Percentiles rank a stretch among this genome's conserved stretches.
phyloP scores from a whole-genome alignment of 2,329 filamentous ascomycete species.

The Alternaria viburni region DNA sequence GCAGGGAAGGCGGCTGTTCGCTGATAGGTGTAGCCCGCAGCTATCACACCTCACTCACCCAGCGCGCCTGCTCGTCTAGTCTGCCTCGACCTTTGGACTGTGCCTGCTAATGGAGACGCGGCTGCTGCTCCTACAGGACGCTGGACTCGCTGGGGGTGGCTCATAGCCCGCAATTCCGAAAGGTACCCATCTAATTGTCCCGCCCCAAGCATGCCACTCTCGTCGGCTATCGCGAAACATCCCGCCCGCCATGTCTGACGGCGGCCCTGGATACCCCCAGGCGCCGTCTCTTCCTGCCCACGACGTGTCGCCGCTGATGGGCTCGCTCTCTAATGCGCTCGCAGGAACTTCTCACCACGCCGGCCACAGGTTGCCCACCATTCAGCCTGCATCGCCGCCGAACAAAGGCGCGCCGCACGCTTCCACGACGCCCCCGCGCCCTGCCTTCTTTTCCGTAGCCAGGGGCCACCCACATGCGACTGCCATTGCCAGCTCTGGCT shows the following conservation, averaged over 20 bases:
- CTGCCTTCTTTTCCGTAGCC: slow-evolving; percentile 16
- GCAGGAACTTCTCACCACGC: slow-evolving; percentile 24
- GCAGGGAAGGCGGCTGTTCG: slow-evolving; percentile 12
- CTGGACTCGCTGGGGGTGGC: slow-evolving; percentile 43
- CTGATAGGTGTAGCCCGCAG: slow-evolving; percentile 10
- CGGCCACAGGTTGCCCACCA: slow-evolving; percentile 29
- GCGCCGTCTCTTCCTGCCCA: slow-evolving; percentile 12
- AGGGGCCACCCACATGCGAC: slow-evolving; percentile 36
- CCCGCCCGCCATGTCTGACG: slow-evolving; percentile 24
- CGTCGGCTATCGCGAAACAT: slow-evolving; percentile 26
- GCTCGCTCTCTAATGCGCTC: slow-evolving; percentile 30
- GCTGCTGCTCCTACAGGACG: slow-evolving; percentile 40
- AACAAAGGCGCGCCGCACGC: slow-evolving; percentile 37
- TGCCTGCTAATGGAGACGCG: slow-evolving; percentile 45
- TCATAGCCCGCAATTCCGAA: slow-evolving; percentile 30
- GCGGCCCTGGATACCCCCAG: slow-evolving; percentile 21
- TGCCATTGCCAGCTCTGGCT: slow-evolving; percentile 31
- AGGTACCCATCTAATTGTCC: slow-evolving; percentile 17
- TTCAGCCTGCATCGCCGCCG: slow-evolving; percentile 33
- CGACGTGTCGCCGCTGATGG: slow-evolving; percentile 12
- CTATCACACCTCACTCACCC: slow-evolving; percentile 19
- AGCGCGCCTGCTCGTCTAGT: slow-evolving; percentile 18
- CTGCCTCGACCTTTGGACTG: slow-evolving; percentile 26
- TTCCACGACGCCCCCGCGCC: slow-evolving; percentile 17
- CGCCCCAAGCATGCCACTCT: slow-evolving; percentile 27